These are phyloP conservation scores for Iberis pinnata DNA, from an alignment of 345 rosid genomes.

Conservation along the genomic window DNA sequence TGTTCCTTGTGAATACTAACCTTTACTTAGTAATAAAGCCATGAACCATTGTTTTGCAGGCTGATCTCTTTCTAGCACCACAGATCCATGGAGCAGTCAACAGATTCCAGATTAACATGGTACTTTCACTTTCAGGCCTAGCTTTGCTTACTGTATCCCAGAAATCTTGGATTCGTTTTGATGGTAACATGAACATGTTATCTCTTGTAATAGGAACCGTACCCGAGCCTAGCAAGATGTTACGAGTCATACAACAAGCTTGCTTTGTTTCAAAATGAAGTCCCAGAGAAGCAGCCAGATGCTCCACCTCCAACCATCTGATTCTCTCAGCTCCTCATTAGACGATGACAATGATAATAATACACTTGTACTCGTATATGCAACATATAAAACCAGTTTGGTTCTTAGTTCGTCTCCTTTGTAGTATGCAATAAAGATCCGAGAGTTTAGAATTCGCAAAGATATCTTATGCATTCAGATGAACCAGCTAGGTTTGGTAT, in stretches of 20 bases:
- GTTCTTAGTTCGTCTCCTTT: slow-evolving; percentile 10
- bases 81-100: slow-evolving; percentile 46
- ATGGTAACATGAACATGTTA: background rate
- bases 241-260: slow-evolving; percentile 49
- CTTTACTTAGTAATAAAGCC: background rate
- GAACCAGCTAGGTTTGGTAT: no score
- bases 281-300: slow-evolving; percentile 38
- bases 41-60: slow-evolving; percentile 41
- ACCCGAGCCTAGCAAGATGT: slow-evolving; percentile 51
- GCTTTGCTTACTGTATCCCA: background rate
- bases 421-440: slow-evolving; percentile 15
- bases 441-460: background rate
- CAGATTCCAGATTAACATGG: slow-evolving; percentile 67
- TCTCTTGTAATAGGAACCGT: slow-evolving; percentile 37
- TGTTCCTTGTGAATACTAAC: no score
- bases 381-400: slow-evolving; percentile 6
- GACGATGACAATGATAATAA: background rate
- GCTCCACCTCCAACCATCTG: slow-evolving; percentile 24
- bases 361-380: slow-evolving; percentile 9
- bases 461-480: background rate
- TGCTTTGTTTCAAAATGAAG: slow-evolving; percentile 36
- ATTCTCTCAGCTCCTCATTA: slow-evolving; percentile 9
- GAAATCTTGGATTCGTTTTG: background rate
- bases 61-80: slow-evolving; percentile 74
- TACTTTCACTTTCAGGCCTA: slow-evolving; percentile 18